Conservation (phyloP, 208 protist genomes). For the Acanthamoeba triangularis region DNA sequence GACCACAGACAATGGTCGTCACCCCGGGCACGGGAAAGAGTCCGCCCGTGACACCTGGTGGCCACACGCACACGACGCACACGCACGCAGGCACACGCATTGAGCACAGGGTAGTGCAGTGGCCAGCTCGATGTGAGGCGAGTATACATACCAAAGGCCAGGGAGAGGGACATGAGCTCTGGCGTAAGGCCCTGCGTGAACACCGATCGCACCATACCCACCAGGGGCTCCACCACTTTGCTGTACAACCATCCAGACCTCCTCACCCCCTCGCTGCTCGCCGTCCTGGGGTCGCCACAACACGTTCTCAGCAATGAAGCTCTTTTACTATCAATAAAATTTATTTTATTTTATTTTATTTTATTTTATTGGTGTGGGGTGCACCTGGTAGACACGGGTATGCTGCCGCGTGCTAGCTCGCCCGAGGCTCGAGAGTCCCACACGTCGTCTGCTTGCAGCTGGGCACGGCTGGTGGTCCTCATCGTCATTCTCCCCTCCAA, state of each 20-base stretch:
- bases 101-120: neutral
- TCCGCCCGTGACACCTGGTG: constrained; percentile 36
- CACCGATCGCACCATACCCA: constrained; percentile 31
- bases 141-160: constrained; percentile 48
- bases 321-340: neutral
- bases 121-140: neutral
- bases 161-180: constrained; percentile 46
- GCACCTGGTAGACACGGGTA: neutral
- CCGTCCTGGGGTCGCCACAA: neutral
- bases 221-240: neutral
- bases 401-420: neutral
- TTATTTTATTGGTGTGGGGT: neutral
- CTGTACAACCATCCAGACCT: neutral
- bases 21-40: constrained; percentile 62
- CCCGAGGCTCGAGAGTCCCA: constrained; percentile 16
- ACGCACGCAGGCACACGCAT: neutral
- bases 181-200: constrained; percentile 65
- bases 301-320: neutral
- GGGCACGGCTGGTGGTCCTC: constrained; percentile 17
- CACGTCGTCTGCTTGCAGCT: constrained; percentile 23
- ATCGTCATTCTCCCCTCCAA: constrained; percentile 7
- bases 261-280: neutral
- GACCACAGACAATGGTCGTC: constrained; percentile 39
- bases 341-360: neutral
- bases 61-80: too few relatives aligned